Conservation (phyloP, 2,329 filamentous ascomycete species). For the Teratosphaeria epicoccoides region DNA sequence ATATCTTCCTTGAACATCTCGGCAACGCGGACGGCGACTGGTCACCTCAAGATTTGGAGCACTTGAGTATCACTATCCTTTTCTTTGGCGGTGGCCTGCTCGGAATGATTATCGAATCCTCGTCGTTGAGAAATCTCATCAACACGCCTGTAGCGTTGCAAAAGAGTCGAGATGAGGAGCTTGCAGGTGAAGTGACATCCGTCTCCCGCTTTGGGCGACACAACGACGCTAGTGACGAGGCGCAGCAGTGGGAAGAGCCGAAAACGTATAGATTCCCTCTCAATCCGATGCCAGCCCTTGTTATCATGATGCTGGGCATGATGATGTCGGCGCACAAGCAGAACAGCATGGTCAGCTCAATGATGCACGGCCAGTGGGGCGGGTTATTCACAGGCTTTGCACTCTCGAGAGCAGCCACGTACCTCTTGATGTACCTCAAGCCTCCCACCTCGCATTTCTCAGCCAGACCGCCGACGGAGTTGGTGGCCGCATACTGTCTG, state of each 20-base stretch:
- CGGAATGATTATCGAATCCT: slow-evolving; percentile 29
- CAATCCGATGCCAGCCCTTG: slow-evolving; percentile 78
- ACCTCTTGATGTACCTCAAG: slow-evolving; percentile 66
- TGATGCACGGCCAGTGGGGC: slow-evolving; percentile 93
- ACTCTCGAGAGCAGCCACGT: slow-evolving; percentile 67
- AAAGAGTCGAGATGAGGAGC: slow-evolving; percentile 25
- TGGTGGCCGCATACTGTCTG: slow-evolving; percentile 77
- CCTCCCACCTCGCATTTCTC: slow-evolving; percentile 73
- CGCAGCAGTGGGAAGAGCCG: slow-evolving; percentile 46
- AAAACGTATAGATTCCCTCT: slow-evolving; percentile 62
- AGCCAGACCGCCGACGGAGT: slow-evolving; percentile 77
- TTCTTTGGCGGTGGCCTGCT: slow-evolving; percentile 85
- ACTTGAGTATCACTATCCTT: slow-evolving; percentile 82
- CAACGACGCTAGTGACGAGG: not conserved
- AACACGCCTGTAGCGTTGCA: slow-evolving; percentile 39
- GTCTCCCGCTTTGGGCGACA: slow-evolving; percentile 4
- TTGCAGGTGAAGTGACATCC: slow-evolving; percentile 8
- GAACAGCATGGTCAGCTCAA: slow-evolving; percentile 68
- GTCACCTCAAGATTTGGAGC: slow-evolving; percentile 74
- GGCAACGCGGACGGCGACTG: slow-evolving; percentile 60
- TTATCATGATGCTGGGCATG: slow-evolving; percentile 77
- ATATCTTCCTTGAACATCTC: slow-evolving; percentile 87
- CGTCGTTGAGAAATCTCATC: slow-evolving; percentile 54
- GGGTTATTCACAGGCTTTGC: slow-evolving; percentile 71
- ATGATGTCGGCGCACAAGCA: slow-evolving; percentile 97